These are phyloP conservation scores for Phoenix dactylifera DNA, from an alignment of 176 grass and related monocot species.

Conservation along the genomic window DNA sequence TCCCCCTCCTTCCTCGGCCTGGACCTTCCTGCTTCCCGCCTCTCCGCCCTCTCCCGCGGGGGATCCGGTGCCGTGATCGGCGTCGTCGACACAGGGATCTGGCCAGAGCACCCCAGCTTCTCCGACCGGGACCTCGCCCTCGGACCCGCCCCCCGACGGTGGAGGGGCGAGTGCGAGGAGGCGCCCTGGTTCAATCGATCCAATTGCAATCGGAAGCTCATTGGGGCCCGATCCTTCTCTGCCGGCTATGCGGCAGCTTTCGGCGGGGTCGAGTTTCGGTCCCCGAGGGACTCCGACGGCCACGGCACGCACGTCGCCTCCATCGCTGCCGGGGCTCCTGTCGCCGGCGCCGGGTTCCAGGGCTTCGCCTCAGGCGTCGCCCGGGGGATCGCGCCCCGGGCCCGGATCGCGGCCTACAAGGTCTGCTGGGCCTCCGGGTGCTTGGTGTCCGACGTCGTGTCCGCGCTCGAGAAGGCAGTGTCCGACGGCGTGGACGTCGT, in stretches of 20 bases:
- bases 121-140: constrained; percentile 65
- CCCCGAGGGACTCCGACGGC: constrained; percentile 80
- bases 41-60: constrained; percentile 72
- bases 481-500: constrained; percentile 88
- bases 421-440: constrained; percentile 91
- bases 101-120: constrained; percentile 77
- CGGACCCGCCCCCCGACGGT: constrained; percentile 36
- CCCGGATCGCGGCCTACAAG: constrained; percentile 81
- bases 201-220: constrained; percentile 69
- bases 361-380: constrained; percentile 39
- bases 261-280: constrained; percentile 41
- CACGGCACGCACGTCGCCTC: constrained; percentile 82
- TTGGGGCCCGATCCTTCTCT: constrained; percentile 78
- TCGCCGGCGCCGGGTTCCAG: constrained; percentile 55
- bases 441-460: constrained; percentile 89
- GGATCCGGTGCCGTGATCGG: constrained; percentile 79
- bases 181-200: constrained; percentile 41
- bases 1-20: constrained; percentile 93
- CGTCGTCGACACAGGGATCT: constrained; percentile 79
- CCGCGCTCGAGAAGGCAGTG: constrained; percentile 78
- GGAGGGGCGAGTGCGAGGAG: constrained; percentile 73
- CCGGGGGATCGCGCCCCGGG: constrained; percentile 30
- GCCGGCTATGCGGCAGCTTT: constrained; percentile 38
- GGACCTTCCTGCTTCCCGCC: constrained; percentile 45
- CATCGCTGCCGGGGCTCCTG: constrained; percentile 76